A percentile compares a stretch with the other conserved stretches of the same genome.
phyloP scores from a whole-genome alignment of 306 rosid species.

The Crotalaria pallida region DNA sequence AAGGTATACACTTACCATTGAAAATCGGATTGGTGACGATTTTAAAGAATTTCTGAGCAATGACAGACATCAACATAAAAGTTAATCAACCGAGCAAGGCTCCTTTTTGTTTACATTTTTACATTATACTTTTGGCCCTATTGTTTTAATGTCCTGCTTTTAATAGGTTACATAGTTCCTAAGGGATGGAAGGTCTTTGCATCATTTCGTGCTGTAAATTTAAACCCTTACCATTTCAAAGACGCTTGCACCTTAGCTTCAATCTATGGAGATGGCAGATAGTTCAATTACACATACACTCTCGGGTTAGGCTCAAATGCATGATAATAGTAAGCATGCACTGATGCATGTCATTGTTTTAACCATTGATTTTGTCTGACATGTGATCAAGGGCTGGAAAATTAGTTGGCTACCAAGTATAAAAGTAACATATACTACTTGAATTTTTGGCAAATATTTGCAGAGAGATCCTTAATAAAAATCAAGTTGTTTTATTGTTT shows the following conservation, averaged over 20 bases:
- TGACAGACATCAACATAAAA: slow-evolving; percentile 67
- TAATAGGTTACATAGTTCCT: slow-evolving; percentile 79
- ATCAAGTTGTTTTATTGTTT: too few relatives aligned
- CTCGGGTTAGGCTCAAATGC: too few relatives aligned
- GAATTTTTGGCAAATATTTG: too few relatives aligned
- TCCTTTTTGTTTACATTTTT: background rate
- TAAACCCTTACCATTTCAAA: slow-evolving; percentile 71
- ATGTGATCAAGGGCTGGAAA: too few relatives aligned
- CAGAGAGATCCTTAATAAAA: too few relatives aligned
- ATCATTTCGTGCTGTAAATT: slow-evolving; percentile 86
- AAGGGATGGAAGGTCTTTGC: slow-evolving; percentile 98
- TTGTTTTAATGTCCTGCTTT: background rate
- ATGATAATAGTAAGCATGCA: too few relatives aligned
- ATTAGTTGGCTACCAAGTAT: too few relatives aligned
- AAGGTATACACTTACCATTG: background rate
- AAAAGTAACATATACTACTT: too few relatives aligned
- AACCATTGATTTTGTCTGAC: too few relatives aligned
- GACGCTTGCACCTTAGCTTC: slow-evolving; percentile 84
- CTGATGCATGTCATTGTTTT: too few relatives aligned
- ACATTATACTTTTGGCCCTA: background rate
- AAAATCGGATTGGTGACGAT: background rate
- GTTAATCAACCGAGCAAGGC: slow-evolving; percentile 30
- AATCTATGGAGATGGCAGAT: slow-evolving; percentile 99
- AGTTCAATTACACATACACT: background rate
- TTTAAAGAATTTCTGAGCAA: slow-evolving; percentile 14